Evolutionary conservation across 1,284 basidiomycete genomes (phyloP).

Genomic region (Trichosporon inkin): DNA sequence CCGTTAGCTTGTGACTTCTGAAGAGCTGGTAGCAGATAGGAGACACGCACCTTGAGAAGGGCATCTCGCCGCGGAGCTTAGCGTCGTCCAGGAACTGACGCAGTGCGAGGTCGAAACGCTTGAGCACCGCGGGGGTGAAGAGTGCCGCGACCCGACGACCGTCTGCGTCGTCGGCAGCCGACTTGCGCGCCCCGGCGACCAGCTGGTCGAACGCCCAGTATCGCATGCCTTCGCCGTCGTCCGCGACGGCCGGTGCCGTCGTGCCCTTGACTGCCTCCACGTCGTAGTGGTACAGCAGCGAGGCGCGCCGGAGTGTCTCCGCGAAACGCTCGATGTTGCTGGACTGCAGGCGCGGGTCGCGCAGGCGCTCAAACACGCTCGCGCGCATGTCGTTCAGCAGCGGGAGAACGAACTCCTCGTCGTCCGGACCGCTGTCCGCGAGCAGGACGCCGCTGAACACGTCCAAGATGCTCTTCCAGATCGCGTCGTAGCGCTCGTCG

Average conservation of each 20-base stretch:
- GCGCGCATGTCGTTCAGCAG: conserved; percentile 73
- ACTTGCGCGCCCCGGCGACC: conserved; percentile 51
- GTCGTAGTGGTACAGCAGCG: conserved; percentile 59
- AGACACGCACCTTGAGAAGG: conserved; percentile 67
- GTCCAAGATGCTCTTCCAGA: conserved; percentile 83
- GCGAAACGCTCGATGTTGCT: conserved; percentile 65
- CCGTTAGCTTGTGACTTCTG: background rate
- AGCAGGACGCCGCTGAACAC: conserved; percentile 74
- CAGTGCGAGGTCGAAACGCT: conserved; percentile 66
- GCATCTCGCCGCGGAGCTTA: conserved; percentile 70
- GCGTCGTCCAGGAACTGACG: conserved; percentile 75
- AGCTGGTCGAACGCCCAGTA: conserved; percentile 93
- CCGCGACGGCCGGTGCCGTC: conserved; percentile 46
- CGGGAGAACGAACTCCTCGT: conserved; percentile 82
- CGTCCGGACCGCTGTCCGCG: conserved; percentile 77
- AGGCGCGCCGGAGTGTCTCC: conserved; percentile 70
- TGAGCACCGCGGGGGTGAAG: conserved; percentile 55
- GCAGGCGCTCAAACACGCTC: conserved; percentile 71
- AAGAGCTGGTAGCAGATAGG: background rate
- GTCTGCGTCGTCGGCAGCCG: background rate
- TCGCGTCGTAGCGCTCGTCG: conserved; percentile 62
- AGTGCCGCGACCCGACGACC: conserved; percentile 11
- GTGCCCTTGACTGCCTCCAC: conserved; percentile 28
- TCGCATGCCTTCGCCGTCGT: conserved; percentile 75
- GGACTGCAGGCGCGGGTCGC: conserved; percentile 66